Base-by-base conservation (phyloP, 2,329 filamentous ascomycete species). In the Clathrospora elynae region DNA sequence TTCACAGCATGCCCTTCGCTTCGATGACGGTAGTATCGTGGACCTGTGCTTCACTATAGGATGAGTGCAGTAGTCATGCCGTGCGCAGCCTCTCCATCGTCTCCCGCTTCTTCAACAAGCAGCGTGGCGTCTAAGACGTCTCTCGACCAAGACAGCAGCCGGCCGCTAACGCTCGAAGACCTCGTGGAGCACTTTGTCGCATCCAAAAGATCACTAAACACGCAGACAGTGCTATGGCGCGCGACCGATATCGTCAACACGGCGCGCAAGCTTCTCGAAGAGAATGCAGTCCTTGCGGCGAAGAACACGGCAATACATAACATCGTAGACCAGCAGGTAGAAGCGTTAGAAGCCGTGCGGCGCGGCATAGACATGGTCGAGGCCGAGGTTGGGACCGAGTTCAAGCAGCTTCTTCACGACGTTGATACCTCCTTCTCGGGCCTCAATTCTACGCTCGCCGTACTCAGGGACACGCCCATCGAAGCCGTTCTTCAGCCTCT, bases 161-260 rank as follows among this genome's bases (percentile, higher is more conserved):
- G 68, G 34, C 62, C 70, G 19, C 72, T 73, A 20, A 69, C 70
- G 16, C 81, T 95, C 62, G 89, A 95, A 58, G 84, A 83, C 16
- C 83, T 97, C 29, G 88, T 96, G 42, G 81, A 84, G 38, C 85
- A 95, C 71, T 85, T 96, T 23, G 83, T 96, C 26, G 85, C 87
- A 19, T 88, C 92, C 6, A 96, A 96, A 68, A 84, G 89, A 30
- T 91, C 91, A 1, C 80, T 97, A 4, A 88, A 87, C 11, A 90
- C 90, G 8, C 90, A 95, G 67, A 83, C 79, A 28, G 84, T 88
- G 47, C 89, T 96, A 36, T 85, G 88, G 66, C 87, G 88, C 46
- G 91, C 90, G 53, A 91, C 93, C 64, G 87, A 95, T 62, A 84
- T 96, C 42, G 87, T 93, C 30, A 89, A 83, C 13, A 77, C 82